phyloP scores from a whole-genome alignment of 2,329 filamentous ascomycete genomes.

The Pyrenophora seminiperda region DNA sequence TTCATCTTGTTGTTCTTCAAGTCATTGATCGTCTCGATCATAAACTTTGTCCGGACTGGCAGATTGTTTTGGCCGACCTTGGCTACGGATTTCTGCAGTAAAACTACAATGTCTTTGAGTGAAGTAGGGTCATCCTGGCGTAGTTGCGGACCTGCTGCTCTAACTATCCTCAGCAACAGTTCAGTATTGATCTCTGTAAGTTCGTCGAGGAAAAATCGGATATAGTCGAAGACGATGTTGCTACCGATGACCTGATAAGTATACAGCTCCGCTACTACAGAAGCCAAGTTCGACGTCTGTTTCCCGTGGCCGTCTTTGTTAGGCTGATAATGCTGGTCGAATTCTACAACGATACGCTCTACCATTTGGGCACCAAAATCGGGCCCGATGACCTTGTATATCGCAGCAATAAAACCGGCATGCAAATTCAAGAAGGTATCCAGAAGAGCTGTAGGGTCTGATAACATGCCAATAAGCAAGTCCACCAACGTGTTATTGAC shows the following conservation, averaged over 20 bases:
- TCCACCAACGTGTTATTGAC: conserved; percentile 82
- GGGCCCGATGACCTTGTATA: conserved; percentile 85
- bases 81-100: conserved; percentile 74
- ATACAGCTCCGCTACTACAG: conserved; percentile 84
- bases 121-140: conserved; percentile 86
- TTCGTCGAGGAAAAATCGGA: conserved; percentile 74
- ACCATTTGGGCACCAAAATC: conserved; percentile 90
- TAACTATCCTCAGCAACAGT: conserved; percentile 81
- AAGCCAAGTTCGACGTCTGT: conserved; percentile 78
- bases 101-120: conserved; percentile 83
- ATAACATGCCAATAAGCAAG: conserved; percentile 77
- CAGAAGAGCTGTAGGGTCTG: conserved; percentile 75
- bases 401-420: conserved; percentile 83
- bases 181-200: conserved; percentile 89
- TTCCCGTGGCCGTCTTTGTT: conserved; percentile 47
- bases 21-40: conserved; percentile 95
- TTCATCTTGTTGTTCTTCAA: conserved; percentile 94
- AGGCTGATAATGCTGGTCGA: conserved; percentile 67
- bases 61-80: conserved; percentile 71
- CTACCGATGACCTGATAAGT: conserved; percentile 87
- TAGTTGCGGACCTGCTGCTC: conserved; percentile 77
- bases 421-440: conserved; percentile 92
- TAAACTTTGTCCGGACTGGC: conserved; percentile 90
- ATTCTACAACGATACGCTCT: conserved; percentile 75
- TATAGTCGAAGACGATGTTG: conserved; percentile 87